Evolutionary conservation across 352 stramenopile genomes (phyloP), one percentile per base, ranked within the genome.

Genomic region (Globisporangium iwayamae): DNA sequence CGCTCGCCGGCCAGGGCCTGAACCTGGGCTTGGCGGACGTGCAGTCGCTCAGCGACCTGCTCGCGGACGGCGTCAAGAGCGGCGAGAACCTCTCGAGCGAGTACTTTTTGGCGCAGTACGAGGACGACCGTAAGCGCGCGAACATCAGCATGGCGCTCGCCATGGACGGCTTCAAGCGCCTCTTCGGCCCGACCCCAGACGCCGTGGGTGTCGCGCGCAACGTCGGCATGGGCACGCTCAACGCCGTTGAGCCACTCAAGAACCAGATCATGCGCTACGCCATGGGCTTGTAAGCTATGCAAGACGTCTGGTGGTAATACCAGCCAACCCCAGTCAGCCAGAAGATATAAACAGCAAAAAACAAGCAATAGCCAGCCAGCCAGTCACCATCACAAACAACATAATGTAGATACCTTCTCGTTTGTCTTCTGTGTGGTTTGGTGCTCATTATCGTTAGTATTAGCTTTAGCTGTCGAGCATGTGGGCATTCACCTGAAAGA

Each of bases 21-120:
- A 99, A 99, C 84, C 75, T 99, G 51, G 96, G 96, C 16, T 73
- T 99, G 28, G 89, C 77, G 43, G 96, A 98, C 75, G 94, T 97
- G 7, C 63, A 89, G 47, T 78, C 83, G 70, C 79, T 98, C 32
- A 76, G 79, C 41, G 58, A 81, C 50, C 65, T 93, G 56, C 76
- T 98, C 14, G 65, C 83, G 3, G 83, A 94, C 22, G 90, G 85
- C 43, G 78, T 96, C 59, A 78, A 84, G 70, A 79, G 75, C 43
- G 92, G 92, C 41, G 74, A 89, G 60, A 88, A 93, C 64, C 63
- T 97, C 25, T 83, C 82, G 30, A 93, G 62, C 70, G 69, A 81
- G 66, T 79, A 81, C 61, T 88, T 96, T 59, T 67, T 98, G n/a
- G 54, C 76, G 46, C 68, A 90, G 65, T 98, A 97, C 72, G 87